phyloP scores from a whole-genome alignment of 2,329 filamentous ascomycete genomes.

The Aspergillus sp. region DNA sequence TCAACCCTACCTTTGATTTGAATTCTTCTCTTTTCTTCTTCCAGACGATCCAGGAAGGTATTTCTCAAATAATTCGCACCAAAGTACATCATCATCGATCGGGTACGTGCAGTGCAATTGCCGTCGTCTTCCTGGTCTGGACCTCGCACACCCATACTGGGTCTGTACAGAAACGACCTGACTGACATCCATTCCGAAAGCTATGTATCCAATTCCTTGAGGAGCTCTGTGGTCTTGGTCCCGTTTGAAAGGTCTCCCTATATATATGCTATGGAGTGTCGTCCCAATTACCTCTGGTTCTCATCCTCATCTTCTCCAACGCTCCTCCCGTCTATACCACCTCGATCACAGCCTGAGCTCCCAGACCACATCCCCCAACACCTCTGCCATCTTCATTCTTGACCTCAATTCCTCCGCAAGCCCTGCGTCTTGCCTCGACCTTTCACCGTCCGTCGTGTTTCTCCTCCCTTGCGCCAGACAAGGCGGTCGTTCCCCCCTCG shows the following conservation, averaged over 20 bases:
- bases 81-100: not conserved
- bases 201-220: slow-evolving; percentile 14
- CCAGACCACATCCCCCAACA: not conserved
- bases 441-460: slow-evolving; percentile 3
- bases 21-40: not conserved
- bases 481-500: not conserved
- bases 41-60: slow-evolving; percentile 10
- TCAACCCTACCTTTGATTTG: not conserved
- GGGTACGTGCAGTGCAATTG: not conserved
- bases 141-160: slow-evolving; percentile 14
- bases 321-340: not conserved
- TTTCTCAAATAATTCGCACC: slow-evolving; percentile 10
- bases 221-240: slow-evolving; percentile 9
- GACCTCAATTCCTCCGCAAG: not conserved
- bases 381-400: not conserved
- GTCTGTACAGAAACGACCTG: slow-evolving; percentile 10
- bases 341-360: not conserved
- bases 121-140: slow-evolving; percentile 14
- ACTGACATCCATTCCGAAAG: not conserved
- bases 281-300: slow-evolving; percentile 5
- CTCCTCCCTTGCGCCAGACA: slow-evolving; percentile 10
- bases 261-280: slow-evolving; percentile 23
- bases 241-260: slow-evolving; percentile 15
- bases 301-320: slow-evolving; percentile 8
- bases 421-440: not conserved